Base-by-base conservation (phyloP, 805 yeast genomes). In the Komagataella pastoris region DNA sequence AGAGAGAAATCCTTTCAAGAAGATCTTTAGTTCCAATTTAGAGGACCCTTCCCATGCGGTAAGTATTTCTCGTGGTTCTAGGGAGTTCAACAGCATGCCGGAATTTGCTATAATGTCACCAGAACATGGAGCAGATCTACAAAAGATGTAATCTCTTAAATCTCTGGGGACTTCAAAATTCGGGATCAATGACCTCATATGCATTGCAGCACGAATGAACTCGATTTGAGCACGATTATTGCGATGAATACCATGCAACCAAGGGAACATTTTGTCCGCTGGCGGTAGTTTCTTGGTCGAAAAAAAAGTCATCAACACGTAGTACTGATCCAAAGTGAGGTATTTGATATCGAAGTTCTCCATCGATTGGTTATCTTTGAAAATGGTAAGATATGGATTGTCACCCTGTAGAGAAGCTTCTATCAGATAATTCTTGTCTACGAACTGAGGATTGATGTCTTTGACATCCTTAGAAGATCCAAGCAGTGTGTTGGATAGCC, bases 211-310 rank as follows among this genome's bases (percentile, higher is more conserved):
- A 30, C 40, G 40, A 30, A 66, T 58, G 65, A 79, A 69, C 63
- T 73, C 67, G 47, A 74, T 65, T 59, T 80, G 85, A 21, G 82
- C 77, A 46, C 73, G 68, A 59, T 80, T 79, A 43, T 73, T 70
- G 12, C 71, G 72, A 55, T 83, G 80, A 47, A 85, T 70, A 0
- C 95, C 93, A 63, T 90, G 96, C 23, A 88, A 70, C 97, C 97
- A 89, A 0, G 97, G 97, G 59, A 89, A 90, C 74, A 90, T 78
- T 8, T 61, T 60, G 21, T 72, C 75, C 17, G 90, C 83, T 3
- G 76, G 77, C 0, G 97, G 96, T 46, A 83, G 12, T 24, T 30
- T 30, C 14, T 30, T 30, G 40, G 40, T 30, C 6, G 40, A 8
- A 30, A 30, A 30, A 8, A 30, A 30, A 14, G 12, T 30, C 40